Evolutionary conservation across 352 stramenopile species (phyloP), one percentile per base, ranked within the genome.

Genomic region (Phytophthora vignae): DNA sequence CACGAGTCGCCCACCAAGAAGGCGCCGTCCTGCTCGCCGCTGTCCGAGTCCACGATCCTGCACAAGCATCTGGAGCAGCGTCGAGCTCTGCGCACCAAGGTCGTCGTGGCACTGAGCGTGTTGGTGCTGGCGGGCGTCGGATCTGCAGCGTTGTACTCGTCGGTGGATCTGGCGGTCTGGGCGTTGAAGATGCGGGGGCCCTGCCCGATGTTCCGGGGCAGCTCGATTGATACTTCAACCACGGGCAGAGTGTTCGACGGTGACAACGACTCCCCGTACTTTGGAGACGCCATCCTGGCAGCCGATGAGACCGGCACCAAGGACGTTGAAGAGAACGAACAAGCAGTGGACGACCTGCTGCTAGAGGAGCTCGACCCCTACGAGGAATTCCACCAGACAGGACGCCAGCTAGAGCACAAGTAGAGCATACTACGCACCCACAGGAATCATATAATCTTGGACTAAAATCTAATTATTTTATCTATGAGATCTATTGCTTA

Each of bases 1-100:
- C 65, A 81, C 61, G 36, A 70, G 55, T 78, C 73, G 4, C 69
- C 65, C 2, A 27, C 25, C 21, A 76, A 74, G 64, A 63, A 58
- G 11, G 4, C n/a, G 17, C 14, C 57, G 44, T 38, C 42, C 9
- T 57, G 29, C 22, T 42, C 33, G 6, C 49, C 11, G 36, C 46
- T 63, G 38, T 75, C 69, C 9, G 73, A 81, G 61, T 75, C 69
- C 25, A 68, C 53, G 21, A 77, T 78, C 31, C 58, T 81, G 57
- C 66, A 59, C 14, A 64, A 65, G 9, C 64, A 81, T 49, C 67
- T 69, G 44, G 17, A 56, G 6, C 38, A 64, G 6, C 69, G 69
- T 53, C 69, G 65, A 53, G 57, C 57, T 3, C n/a, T 62, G 8
- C 74, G 64, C 25, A 67, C 12, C 64, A 79, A 78, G 40, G 7